Base-by-base conservation (phyloP, 108 stramenopile genomes). In the Skeletonema grethae region DNA sequence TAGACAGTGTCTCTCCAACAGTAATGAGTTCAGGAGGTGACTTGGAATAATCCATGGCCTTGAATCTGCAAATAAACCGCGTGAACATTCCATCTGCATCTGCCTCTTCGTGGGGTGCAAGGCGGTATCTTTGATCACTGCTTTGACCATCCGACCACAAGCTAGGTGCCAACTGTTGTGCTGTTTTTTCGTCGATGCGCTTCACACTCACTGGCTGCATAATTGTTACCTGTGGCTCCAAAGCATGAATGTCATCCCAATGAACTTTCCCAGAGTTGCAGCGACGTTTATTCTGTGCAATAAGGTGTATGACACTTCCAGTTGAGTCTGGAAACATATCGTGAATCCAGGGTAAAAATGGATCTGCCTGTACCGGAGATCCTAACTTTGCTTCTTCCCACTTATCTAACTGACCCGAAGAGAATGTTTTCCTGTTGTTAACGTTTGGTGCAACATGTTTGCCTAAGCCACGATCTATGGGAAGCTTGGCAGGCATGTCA, bases 401-500 rank as follows among this genome's bases (percentile, higher is more conserved):
- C 0, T 69, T 57, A 67, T 89, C 72, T 8, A 76, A 35, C n/a
- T 71, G 35, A 24, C 70, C 76, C 13, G 72, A 61, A 63, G 73
- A 56, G 64, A 73, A 59, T 9, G 69, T 74, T 29, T 60, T 28
- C 35, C 61, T 56, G 56, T 87, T 79, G 25, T 79, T 86, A 22
- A 88, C 72, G 63, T 92, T 92, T 48, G 59, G 62, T 0, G 82
- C 68, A 18, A 88, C 61, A 5, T 70, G 74, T 2, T 84, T 63
- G 0, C 79, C 82, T 15, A 85, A 64, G 7, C 88, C 88, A 16
- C 75, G 60, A 72, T 92, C 91, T 35, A 87, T 72, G 5, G 91
- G 91, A 13, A 88, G 62, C 58, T 85, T 76, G 2, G 76, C 84
- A 22, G 88, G 91, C n/a, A 92, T 15, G 20, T 88, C 86, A 36